Conservation (phyloP, 192 early-diverging fungal genomes). For the Spizellomyces sp. region DNA sequence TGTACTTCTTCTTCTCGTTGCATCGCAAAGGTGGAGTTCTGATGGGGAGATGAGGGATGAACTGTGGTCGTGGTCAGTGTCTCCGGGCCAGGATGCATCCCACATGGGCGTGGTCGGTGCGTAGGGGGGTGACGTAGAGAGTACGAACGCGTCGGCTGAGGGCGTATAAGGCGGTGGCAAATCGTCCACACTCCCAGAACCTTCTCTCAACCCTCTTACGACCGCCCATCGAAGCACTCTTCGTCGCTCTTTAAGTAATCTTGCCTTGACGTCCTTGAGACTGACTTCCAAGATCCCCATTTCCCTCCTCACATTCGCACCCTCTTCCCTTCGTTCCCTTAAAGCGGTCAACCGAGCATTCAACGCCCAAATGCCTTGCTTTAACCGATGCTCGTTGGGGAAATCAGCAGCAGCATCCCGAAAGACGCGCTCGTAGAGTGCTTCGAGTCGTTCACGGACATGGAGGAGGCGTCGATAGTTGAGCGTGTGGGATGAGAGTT, state of each 20-base stretch:
- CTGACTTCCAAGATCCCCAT: neutral
- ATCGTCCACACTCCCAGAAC: neutral
- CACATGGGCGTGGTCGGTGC: too few species aligned
- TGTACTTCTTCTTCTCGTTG: neutral
- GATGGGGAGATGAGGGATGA: too few species aligned
- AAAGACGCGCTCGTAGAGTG: conserved; percentile 1
- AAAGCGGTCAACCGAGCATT: neutral
- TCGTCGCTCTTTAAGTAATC: neutral
- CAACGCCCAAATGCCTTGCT: neutral
- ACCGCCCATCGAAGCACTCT: neutral
- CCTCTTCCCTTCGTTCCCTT: neutral
- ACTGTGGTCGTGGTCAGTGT: too few species aligned
- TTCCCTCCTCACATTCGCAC: neutral
- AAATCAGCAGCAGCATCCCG: neutral
- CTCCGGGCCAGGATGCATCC: too few species aligned
- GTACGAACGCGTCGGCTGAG: neutral
- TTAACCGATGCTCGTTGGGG: conserved; percentile 1
- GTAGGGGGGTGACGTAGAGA: neutral
- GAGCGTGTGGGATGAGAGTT: neutral
- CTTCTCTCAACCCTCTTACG: neutral
- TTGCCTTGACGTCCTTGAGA: neutral
- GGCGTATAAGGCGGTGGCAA: neutral
- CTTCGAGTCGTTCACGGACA: neutral
- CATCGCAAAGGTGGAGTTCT: neutral
- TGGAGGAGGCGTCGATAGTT: conserved; percentile 3